Evolutionary conservation across 2,329 filamentous ascomycete species (phyloP).

Genomic region (Penicillium capsulatum): DNA sequence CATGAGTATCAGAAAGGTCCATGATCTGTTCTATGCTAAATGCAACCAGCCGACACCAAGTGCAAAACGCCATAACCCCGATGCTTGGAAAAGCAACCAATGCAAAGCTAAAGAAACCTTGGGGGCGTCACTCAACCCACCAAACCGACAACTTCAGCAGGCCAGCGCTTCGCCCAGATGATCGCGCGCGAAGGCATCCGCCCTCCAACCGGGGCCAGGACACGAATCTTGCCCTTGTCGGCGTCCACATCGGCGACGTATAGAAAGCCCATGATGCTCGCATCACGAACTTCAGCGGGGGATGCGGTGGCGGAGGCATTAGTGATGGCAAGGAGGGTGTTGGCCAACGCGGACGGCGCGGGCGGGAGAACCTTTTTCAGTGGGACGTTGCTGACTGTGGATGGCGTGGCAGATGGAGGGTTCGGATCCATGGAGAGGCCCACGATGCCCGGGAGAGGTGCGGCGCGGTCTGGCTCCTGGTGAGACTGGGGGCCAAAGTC

Average conservation of each 20-base stretch:
- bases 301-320: slow-evolving; percentile 67
- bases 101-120: too few relatives aligned
- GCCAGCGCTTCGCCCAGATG: slow-evolving; percentile 75
- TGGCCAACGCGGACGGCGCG: slow-evolving; percentile 59
- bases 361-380: slow-evolving; percentile 63
- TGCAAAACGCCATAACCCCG: too few relatives aligned
- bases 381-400: slow-evolving; percentile 22
- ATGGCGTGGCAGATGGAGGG: slow-evolving; percentile 17
- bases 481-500: slow-evolving; percentile 10
- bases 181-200: slow-evolving; percentile 74
- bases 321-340: slow-evolving; percentile 80
- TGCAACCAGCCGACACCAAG: too few relatives aligned
- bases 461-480: slow-evolving; percentile 17
- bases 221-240: slow-evolving; percentile 70
- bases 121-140: slow-evolving; percentile 26
- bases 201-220: slow-evolving; percentile 80
- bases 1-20: too few relatives aligned
- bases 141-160: slow-evolving; percentile 75
- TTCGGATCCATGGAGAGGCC: slow-evolving; percentile 17
- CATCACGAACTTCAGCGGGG: slow-evolving; percentile 69
- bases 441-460: slow-evolving; percentile 23
- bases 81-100: too few relatives aligned
- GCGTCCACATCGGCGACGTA: slow-evolving; percentile 91
- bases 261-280: slow-evolving; percentile 84
- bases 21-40: too few relatives aligned